phyloP scores from a whole-genome alignment of 2,329 filamentous ascomycete genomes.

The Penicillium brasilianum region DNA sequence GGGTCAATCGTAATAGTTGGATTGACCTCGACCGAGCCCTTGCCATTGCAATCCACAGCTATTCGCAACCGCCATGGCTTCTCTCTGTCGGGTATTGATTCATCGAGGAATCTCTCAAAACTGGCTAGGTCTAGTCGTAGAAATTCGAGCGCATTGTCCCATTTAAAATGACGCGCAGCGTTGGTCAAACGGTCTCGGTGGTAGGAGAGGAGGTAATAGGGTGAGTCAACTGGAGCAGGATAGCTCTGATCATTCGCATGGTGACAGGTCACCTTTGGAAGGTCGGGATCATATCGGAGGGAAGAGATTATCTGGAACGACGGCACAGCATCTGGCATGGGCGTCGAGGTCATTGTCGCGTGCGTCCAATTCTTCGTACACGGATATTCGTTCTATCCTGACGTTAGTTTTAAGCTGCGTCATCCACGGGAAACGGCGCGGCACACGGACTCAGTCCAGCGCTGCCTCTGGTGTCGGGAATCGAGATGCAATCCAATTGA shows the following conservation, averaged over 20 bases:
- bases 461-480: constrained; percentile 12
- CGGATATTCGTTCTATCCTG: constrained; percentile 28
- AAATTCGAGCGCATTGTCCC: constrained; percentile 42
- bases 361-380: constrained; percentile 5
- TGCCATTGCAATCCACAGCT: constrained; percentile 37
- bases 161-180: constrained; percentile 57
- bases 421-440: constrained; percentile 19
- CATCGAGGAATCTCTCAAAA: constrained; percentile 37
- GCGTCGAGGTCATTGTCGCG: constrained; percentile 22
- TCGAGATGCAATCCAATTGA: background rate
- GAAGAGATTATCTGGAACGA: constrained; percentile 71
- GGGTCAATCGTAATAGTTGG: constrained; percentile 35
- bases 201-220: constrained; percentile 78
- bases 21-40: constrained; percentile 39
- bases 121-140: constrained; percentile 38
- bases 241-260: constrained; percentile 38
- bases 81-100: constrained; percentile 38
- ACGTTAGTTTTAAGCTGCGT: constrained; percentile 18
- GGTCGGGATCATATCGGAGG: constrained; percentile 69
- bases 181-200: constrained; percentile 79
- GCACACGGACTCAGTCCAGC: constrained; percentile 23
- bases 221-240: constrained; percentile 54
- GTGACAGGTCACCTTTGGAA: constrained; percentile 48
- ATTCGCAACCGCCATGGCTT: constrained; percentile 48
- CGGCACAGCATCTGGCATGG: background rate